Evolutionary conservation across 805 yeast species (phyloP), one percentile per base, ranked within the genome.

Genomic region (Danielia reshetovae): DNA sequence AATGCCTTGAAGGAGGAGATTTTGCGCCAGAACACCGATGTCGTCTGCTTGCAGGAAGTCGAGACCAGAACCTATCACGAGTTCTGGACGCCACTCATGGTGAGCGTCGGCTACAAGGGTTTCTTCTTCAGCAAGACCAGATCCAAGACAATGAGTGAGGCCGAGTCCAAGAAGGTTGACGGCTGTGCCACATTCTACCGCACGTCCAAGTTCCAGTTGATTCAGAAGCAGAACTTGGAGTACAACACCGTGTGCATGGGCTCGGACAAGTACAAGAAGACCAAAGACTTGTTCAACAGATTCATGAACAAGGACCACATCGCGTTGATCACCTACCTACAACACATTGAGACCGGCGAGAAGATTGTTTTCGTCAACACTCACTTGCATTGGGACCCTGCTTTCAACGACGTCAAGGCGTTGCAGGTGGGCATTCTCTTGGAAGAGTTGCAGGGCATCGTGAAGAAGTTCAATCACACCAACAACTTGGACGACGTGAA

Each of bases 381-480:
- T 0, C 99, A 93, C 70, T 75, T 93, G 58, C 97, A 90, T 59
- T 93, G 98, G 97, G 97, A 93, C 66, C 98, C 98, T 4, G 86
- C 85, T 32, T 85, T 81, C 55, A 86, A 86, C 56, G 99, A 93
- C 62, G 99, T 93, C 37, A 93, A 93, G 60, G 79, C 97, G 2
- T 82, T 93, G 64, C 98, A 93, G 67, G 93, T 85, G 36, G 97
- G 96, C 27, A 82, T 93, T 18, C 66, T 93, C 44, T 64, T 93
- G 50, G 97, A 90, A 51, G 96, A 93, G 60, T 62, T 94, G 53
- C 93, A 86, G 54, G 64, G 65, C 5, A 59, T 85, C 30, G 62
- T 79, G 27, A 77, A 76, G 52, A 73, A 68, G 52, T 70, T 65
- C 38, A 46, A 52, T 32, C 69, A 69, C 46, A 52, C 72, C 19